A percentile compares a stretch with the other conserved stretches of the same genome.
phyloP scores from a whole-genome alignment of 805 yeast genomes.

The Yarrowia sp. region DNA sequence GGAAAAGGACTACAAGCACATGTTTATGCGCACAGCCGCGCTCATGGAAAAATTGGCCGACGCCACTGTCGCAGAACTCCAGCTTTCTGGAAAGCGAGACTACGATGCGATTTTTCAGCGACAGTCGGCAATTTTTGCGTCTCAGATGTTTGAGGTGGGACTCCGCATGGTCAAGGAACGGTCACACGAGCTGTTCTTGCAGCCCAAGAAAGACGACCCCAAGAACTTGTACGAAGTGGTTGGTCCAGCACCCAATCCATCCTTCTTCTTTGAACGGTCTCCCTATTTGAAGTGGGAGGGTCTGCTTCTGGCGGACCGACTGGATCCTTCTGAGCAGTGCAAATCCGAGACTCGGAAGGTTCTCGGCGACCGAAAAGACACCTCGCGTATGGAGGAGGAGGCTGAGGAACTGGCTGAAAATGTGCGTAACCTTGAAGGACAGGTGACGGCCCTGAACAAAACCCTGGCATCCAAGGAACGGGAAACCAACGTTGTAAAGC shows the following conservation, averaged over 20 bases:
- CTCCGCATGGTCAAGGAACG: background rate
- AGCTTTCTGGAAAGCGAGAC: background rate
- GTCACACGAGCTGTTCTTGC: background rate
- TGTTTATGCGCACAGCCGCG: constrained; percentile 16
- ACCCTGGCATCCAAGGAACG: background rate
- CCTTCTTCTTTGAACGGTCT: background rate
- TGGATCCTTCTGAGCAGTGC: background rate
- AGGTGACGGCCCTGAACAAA: background rate
- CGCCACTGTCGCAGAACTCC: background rate
- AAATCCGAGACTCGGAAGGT: background rate
- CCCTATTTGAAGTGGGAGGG: background rate
- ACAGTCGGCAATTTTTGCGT: background rate
- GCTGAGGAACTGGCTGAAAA: background rate
- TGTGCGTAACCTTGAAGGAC: background rate
- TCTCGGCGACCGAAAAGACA: background rate
- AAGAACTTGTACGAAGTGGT: background rate
- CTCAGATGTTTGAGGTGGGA: constrained; percentile 5
- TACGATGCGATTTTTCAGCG: constrained; percentile 7
- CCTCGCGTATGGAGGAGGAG: background rate
- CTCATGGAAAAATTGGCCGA: constrained; percentile 16
- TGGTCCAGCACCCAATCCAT: background rate
- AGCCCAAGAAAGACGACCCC: background rate
- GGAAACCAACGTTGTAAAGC: background rate
- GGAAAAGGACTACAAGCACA: constrained; percentile 1
- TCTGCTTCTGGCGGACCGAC: background rate